Evolutionary conservation across 805 yeast genomes (phyloP), one percentile per base, ranked within the genome.

Genomic region (Starmerella scarabaei): DNA sequence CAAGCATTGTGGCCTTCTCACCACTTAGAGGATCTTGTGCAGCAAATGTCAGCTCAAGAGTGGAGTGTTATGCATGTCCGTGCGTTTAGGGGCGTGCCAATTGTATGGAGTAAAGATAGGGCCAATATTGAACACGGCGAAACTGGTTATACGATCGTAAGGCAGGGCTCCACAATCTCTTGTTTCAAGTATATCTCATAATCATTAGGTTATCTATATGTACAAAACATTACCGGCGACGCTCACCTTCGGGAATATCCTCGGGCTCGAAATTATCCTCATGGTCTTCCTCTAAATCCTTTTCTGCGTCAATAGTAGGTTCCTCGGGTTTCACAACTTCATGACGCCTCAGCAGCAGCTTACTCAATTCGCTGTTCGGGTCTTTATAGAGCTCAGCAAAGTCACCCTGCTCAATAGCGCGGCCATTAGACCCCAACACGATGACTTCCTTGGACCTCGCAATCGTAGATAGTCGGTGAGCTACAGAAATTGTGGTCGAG

Each of bases 401-500:
- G 8, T 63, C 45, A 14, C 86, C 91, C 31, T 75, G 71, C 57
- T 80, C 93, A 8, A 73, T 80, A 38, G 83, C 86, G 35, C 66
- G 67, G 3, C 94, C 93, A 28, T 77, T 73, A 26, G 69, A 66
- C 16, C 77, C 80, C 36, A 88, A 64, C 2, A 88, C 96, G 38
- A 88, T 70, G 11, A 86, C 77, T 48, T 83, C 68, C 29, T 83
- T 77, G 51, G 93, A 78, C 60, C 84, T 74, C 51, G 75, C 74
- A 44, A 88, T 88, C 0, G 97, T 88, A 12, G 91, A 77, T 39
- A 86, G 67, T 52, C 96, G 68, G 58, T 88, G 97, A 1, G 96
- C 96, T 52, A 88, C 85, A 33, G 91, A 80, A 30, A 88, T 80
- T 6, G 67, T 64, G 1, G 95, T 85, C 28, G 72, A 61, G 14